Evolutionary conservation across 1,284 basidiomycete genomes (phyloP).

Genomic region (Calocybe gambosa): DNA sequence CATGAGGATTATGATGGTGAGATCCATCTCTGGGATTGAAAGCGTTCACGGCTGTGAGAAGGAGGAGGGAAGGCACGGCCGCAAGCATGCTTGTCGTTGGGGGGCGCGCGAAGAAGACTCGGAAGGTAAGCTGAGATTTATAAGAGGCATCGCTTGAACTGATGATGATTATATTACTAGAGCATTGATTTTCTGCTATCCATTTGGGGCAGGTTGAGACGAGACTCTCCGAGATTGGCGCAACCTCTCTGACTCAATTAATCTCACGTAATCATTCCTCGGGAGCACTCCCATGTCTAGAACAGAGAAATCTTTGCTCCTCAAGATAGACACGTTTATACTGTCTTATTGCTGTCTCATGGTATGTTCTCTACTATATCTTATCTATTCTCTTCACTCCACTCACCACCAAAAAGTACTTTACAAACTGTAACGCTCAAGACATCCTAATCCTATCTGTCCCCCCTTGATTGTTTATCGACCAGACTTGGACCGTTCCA

Average conservation of each 20-base stretch:
- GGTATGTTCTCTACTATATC: constrained; percentile 40
- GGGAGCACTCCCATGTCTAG: constrained; percentile 14
- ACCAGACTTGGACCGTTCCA: constrained; percentile 59
- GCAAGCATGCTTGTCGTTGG: too few relatives aligned
- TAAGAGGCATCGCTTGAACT: too few relatives aligned
- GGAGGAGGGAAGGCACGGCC: constrained; percentile 9
- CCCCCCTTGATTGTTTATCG: too few relatives aligned
- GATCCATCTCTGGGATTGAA: constrained; percentile 21
- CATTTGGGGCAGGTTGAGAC: too few relatives aligned
- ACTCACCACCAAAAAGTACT: constrained; percentile 40
- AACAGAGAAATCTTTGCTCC: constrained; percentile 39
- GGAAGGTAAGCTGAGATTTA: too few relatives aligned
- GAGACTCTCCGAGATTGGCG: background rate
- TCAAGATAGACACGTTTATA: constrained; percentile 63
- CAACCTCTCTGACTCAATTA: constrained; percentile 6
- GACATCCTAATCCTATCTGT: background rate
- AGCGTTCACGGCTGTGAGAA: constrained; percentile 12
- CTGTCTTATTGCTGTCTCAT: constrained; percentile 65
- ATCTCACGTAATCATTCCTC: constrained; percentile 9
- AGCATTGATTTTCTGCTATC: too few relatives aligned
- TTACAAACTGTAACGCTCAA: constrained; percentile 49
- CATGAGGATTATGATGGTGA: constrained; percentile 44
- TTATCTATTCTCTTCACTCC: too few relatives aligned
- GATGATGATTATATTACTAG: too few relatives aligned
- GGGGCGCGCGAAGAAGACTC: too few relatives aligned